Conservation (phyloP, 108 stramenopile species). For the Aureococcus anophagefferens region DNA sequence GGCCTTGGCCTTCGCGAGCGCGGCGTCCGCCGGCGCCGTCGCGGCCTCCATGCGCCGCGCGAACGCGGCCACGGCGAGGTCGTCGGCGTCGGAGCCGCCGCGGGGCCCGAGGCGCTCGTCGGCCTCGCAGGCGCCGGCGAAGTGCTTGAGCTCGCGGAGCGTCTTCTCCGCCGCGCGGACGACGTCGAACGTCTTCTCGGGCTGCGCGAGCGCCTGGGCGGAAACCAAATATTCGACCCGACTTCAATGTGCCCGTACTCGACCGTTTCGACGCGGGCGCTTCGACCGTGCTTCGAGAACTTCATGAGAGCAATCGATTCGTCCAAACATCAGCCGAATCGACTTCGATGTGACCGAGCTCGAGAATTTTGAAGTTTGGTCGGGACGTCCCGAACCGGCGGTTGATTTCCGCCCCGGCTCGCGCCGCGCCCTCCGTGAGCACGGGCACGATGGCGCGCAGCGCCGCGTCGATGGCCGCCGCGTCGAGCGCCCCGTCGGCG, state of each 20-base stretch:
- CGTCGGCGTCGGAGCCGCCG: neutral
- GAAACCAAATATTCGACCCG: too few relatives aligned
- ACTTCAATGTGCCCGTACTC: too few relatives aligned
- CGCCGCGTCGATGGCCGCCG: neutral
- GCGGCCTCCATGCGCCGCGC: neutral
- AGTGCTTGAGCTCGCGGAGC: neutral
- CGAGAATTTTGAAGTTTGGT: too few relatives aligned
- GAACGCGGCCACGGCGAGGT: neutral
- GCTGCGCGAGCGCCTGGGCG: too few relatives aligned
- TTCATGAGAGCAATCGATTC: too few relatives aligned
- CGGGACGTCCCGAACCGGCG: too few relatives aligned
- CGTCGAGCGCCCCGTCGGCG: neutral
- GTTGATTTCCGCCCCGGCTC: too few relatives aligned
- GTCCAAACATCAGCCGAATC: too few relatives aligned
- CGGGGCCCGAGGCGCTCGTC: neutral
- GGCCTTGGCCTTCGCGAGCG: neutral
- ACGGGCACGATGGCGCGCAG: neutral
- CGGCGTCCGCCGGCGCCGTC: neutral
- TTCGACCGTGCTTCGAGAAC: too few relatives aligned
- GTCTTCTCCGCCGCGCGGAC: neutral
- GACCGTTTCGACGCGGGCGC: too few relatives aligned
- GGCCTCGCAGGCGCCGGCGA: neutral
- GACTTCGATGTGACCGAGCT: too few relatives aligned
- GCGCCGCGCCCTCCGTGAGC: neutral
- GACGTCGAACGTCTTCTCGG: neutral